These are phyloP conservation scores for Hemileia vastatrix DNA, from an alignment of 1,284 basidiomycete species.

Conservation along the genomic window DNA sequence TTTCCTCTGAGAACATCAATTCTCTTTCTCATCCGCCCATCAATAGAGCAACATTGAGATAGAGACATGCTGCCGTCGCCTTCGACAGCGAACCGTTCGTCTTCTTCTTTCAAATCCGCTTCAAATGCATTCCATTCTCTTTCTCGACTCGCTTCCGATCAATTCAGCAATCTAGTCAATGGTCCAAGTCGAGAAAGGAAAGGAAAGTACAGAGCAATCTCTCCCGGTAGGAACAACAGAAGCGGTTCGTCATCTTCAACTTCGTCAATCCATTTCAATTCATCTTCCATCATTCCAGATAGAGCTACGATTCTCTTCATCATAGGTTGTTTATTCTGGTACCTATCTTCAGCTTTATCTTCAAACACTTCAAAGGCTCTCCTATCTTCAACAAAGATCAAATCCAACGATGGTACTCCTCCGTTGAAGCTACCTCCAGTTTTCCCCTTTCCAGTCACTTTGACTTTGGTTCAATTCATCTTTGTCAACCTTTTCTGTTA, in stretches of 20 bases:
- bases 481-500: constrained; percentile 37
- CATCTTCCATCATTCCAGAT: not conserved
- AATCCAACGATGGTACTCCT: too few relatives aligned
- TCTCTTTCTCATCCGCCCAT: too few relatives aligned
- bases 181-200: not conserved
- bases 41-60: not conserved
- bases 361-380: constrained; percentile 41
- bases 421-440: constrained; percentile 25
- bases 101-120: not conserved
- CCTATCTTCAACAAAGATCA: too few relatives aligned
- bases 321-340: constrained; percentile 37
- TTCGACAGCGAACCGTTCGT: not conserved
- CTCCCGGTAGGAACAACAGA: too few relatives aligned
- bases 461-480: constrained; percentile 38
- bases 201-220: not conserved
- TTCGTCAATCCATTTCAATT: not conserved
- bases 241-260: not conserved
- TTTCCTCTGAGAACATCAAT: too few relatives aligned
- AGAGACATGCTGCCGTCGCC: not conserved
- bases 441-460: constrained; percentile 39
- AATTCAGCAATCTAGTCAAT: not conserved
- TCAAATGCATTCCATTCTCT: not conserved
- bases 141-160: not conserved
- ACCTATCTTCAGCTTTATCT: constrained; percentile 36
- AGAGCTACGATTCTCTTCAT: constrained; percentile 21